Conservation (phyloP, 257 asterid species). For the Solanum virginianum region DNA sequence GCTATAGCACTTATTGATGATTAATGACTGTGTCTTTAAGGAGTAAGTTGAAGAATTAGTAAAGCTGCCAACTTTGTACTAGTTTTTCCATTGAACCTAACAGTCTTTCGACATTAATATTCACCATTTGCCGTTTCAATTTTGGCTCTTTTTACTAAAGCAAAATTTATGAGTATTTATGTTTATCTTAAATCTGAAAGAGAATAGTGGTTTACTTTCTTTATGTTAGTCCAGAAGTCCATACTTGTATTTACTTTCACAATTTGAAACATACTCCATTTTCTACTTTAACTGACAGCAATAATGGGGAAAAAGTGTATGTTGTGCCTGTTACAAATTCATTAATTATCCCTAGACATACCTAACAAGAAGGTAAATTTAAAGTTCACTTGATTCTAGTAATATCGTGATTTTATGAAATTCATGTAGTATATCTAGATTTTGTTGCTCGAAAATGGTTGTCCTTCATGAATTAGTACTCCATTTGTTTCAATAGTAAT, state of each 20-base stretch:
- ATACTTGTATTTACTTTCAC: not conserved
- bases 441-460: not conserved
- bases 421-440: not conserved
- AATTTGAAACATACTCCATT: not conserved
- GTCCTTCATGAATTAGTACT: not conserved
- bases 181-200: not conserved
- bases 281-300: not conserved
- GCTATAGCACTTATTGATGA: not conserved
- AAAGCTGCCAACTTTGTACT: not conserved
- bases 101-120: not conserved
- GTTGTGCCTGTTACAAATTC: not conserved
- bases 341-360: not conserved
- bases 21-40: not conserved
- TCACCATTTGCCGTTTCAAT: not conserved
- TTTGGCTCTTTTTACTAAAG: not conserved
- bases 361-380: not conserved
- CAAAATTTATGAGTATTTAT: not conserved
- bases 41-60: not conserved
- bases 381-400: not conserved
- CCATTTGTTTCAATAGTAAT: not conserved
- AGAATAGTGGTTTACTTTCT: not conserved
- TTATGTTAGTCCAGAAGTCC: not conserved
- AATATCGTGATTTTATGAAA: not conserved
- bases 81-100: not conserved
- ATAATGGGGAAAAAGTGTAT: not conserved